Percentiles rank a stretch among this genome's conserved stretches.
Conservation (phyloP, 2,329 filamentous ascomycete species). For the Fusarium multiceps region DNA sequence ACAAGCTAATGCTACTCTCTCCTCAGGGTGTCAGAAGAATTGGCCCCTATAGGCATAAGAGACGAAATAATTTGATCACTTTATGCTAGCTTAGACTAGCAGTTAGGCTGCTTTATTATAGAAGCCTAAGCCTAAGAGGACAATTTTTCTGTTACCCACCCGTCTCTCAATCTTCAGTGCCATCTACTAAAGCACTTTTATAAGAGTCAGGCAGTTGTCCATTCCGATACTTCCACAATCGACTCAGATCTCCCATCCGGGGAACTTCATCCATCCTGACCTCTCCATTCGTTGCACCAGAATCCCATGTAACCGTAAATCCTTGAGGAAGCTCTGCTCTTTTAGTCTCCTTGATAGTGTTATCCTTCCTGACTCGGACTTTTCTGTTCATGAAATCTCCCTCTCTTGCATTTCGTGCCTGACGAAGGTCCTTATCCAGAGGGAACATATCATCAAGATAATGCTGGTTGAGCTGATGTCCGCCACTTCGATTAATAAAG, state of each 20-base stretch:
- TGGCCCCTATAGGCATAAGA: too few relatives aligned
- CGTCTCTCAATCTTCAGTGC: background rate
- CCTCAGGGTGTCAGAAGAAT: too few relatives aligned
- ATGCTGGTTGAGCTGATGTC: slow-evolving; percentile 35
- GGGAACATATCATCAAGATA: slow-evolving; percentile 32
- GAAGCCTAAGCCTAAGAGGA: too few relatives aligned
- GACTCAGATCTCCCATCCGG: slow-evolving; percentile 14
- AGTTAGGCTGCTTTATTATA: too few relatives aligned
- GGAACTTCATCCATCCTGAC: background rate
- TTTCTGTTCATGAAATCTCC: slow-evolving; percentile 23
- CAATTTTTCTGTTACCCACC: too few relatives aligned
- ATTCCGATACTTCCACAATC: slow-evolving; percentile 22
- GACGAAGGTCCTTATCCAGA: background rate
- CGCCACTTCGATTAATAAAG: slow-evolving; percentile 23
- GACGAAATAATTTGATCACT: too few relatives aligned
- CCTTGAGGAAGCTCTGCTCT: slow-evolving; percentile 1
- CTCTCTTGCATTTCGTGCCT: background rate
- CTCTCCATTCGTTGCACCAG: background rate
- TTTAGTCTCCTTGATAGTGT: slow-evolving; percentile 2
- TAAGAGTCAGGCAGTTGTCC: background rate
- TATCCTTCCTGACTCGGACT: slow-evolving; percentile 3
- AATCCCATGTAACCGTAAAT: background rate
- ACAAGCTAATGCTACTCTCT: background rate
- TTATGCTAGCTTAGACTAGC: too few relatives aligned
- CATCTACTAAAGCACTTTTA: background rate